Percentiles rank a stretch among this genome's conserved stretches.
phyloP scores from a whole-genome alignment of 169 alveolate species.

The Cryptosporidium meleagridis region DNA sequence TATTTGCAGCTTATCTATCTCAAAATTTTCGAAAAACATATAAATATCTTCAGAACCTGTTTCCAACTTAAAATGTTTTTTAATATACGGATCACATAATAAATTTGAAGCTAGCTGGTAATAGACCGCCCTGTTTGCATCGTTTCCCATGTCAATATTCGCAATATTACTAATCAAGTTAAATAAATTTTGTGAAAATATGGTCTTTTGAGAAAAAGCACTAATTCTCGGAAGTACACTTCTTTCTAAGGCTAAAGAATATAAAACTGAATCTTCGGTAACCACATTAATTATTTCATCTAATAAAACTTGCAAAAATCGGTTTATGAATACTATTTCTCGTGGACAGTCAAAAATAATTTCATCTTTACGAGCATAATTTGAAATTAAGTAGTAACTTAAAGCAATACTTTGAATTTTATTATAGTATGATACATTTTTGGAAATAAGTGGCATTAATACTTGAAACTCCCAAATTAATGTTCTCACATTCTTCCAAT shows the following conservation, averaged over 20 bases:
- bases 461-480: conserved; percentile 25
- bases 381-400: not conserved
- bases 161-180: not conserved
- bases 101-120: conserved; percentile 24
- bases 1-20: not conserved
- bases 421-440: not conserved
- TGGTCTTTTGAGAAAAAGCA: not conserved
- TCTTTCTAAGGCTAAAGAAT: conserved; percentile 5
- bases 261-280: conserved; percentile 1
- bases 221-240: not conserved
- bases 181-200: not conserved
- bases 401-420: conserved; percentile 36
- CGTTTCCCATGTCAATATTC: not conserved
- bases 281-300: not conserved
- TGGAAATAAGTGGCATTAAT: not conserved
- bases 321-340: not conserved
- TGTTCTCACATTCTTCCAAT: not conserved
- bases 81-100: conserved; percentile 5
- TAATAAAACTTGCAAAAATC: not conserved
- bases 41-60: not conserved
- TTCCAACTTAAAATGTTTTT: not conserved
- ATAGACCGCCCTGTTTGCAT: not conserved
- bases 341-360: not conserved
- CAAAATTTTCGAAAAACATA: not conserved
- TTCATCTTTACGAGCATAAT: not conserved